Evolutionary conservation across 2,329 filamentous ascomycete species (phyloP), one percentile per base, ranked within the genome.

Genomic region (Byssochlamys sp.): DNA sequence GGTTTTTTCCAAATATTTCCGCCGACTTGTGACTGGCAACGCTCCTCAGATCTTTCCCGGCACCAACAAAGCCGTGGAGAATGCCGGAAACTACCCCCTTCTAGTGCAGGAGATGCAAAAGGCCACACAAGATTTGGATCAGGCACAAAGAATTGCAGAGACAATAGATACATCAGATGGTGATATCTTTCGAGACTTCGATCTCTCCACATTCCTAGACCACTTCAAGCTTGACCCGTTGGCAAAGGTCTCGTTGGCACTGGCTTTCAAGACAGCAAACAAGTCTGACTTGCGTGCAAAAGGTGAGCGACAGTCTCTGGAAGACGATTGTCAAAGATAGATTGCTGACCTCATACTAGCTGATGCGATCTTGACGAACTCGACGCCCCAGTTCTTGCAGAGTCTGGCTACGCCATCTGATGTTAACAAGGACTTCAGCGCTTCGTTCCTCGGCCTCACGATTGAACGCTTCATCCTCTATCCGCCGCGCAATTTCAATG

Each of bases 1-100:
- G 81, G 91, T 96, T 71, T 96, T 91, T 74, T 86, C 90, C 60
- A 95, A 91, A 80, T 96, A 94, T 75, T 95, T 99, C 76, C 87
- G 90, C 75, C 90, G 92, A 75, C 81, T 97, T 72, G 84, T 99
- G 70, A 88, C 88, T 75, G 87, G 87, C 77, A 96, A 96, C 84
- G 90, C 91, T 67, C 80, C 87, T 62, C 87, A 94, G 69, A 94
- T 99, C 72, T 97, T 97, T 71, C 87, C 90, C 55, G 85, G 88
- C 62, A 80, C 86, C 56, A 89, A 84, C 67, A 83, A 90, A 74
- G 83, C 84, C 57, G 83, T 85, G 63, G 82, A 90, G 63, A 89
- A 88, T 73, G 81, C 88, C 55, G 89, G 88, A 61, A 95, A 89
- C 73, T 95, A 96, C 71, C 86, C 87, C 60, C 81, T 97, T 57